Evolutionary conservation across 108 stramenopile species (phyloP).

Genomic region (Conticribra weissflogii): DNA sequence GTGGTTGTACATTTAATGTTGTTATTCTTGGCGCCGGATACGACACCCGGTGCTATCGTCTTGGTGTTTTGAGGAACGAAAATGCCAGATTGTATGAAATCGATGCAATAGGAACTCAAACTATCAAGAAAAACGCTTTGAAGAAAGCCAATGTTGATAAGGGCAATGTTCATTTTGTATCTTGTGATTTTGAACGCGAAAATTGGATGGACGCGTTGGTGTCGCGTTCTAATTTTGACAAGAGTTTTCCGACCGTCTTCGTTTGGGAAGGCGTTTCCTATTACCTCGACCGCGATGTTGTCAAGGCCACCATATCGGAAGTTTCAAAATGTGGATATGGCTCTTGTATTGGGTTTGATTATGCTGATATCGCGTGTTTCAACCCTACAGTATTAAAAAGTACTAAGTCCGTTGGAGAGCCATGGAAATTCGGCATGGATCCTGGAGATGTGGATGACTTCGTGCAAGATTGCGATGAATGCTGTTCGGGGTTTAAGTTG

Average conservation of each 20-base stretch:
- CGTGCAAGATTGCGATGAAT: constrained; percentile 13
- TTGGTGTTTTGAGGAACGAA: constrained; percentile 4
- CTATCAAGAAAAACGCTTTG: constrained; percentile 12
- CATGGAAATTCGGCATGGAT: constrained; percentile 14
- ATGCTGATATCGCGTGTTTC: neutral
- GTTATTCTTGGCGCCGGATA: constrained; percentile 36
- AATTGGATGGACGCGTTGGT: constrained; percentile 16
- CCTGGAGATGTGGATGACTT: constrained; percentile 7
- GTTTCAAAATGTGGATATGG: constrained; percentile 8
- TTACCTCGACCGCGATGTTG: constrained; percentile 21
- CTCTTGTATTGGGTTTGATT: constrained; percentile 36
- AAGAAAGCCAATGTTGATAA: constrained; percentile 6
- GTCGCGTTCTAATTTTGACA: constrained; percentile 12
- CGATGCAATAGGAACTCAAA: constrained; percentile 22
- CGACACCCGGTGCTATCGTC: constrained; percentile 32
- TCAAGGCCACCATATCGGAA: constrained; percentile 9
- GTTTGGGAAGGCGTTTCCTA: constrained; percentile 30
- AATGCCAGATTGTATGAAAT: constrained; percentile 21
- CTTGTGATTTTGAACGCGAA: constrained; percentile 26
- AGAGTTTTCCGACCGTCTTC: constrained; percentile 18
- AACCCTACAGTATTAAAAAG: neutral
- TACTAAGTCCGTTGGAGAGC: constrained; percentile 14
- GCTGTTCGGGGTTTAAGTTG: neutral
- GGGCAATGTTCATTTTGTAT: constrained; percentile 14
- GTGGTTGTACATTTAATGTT: constrained; percentile 15